Percentiles rank a stretch among this genome's conserved stretches.
phyloP scores from a whole-genome alignment of 108 stramenopile species.

The Fistulifera pelliculosa region DNA sequence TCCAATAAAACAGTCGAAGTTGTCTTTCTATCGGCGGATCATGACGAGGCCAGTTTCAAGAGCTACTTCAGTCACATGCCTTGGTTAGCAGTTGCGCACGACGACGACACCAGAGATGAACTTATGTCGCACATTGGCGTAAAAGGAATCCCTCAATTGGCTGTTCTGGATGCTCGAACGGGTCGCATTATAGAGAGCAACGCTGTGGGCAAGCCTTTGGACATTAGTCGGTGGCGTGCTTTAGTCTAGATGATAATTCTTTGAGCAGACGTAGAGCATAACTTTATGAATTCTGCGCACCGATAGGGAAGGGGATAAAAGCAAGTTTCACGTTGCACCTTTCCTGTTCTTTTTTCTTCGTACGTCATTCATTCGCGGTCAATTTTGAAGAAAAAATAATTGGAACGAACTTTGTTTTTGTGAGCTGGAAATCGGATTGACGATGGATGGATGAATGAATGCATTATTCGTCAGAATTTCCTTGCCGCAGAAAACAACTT shows the following conservation, averaged over 20 bases:
- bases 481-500: no score
- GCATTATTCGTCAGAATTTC: no score
- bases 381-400: no score
- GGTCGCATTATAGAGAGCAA: slow-evolving; percentile 70
- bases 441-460: no score
- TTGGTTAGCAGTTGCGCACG: slow-evolving; percentile 78
- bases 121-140: slow-evolving; percentile 54
- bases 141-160: slow-evolving; percentile 61
- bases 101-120: slow-evolving; percentile 52
- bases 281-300: no score
- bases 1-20: slow-evolving; percentile 46
- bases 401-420: no score
- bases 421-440: no score
- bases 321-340: no score
- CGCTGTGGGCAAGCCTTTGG: slow-evolving; percentile 62
- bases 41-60: slow-evolving; percentile 60
- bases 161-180: slow-evolving; percentile 59
- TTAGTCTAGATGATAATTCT: slow-evolving; percentile 7
- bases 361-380: no score
- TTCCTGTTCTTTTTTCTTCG: no score
- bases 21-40: slow-evolving; percentile 78
- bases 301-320: no score
- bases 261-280: no score
- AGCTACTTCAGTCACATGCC: slow-evolving; percentile 68
- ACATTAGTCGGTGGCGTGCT: slow-evolving; percentile 36